Evolutionary conservation across 306 rosid genomes (phyloP).

Genomic region (Adenanthera pavonina): DNA sequence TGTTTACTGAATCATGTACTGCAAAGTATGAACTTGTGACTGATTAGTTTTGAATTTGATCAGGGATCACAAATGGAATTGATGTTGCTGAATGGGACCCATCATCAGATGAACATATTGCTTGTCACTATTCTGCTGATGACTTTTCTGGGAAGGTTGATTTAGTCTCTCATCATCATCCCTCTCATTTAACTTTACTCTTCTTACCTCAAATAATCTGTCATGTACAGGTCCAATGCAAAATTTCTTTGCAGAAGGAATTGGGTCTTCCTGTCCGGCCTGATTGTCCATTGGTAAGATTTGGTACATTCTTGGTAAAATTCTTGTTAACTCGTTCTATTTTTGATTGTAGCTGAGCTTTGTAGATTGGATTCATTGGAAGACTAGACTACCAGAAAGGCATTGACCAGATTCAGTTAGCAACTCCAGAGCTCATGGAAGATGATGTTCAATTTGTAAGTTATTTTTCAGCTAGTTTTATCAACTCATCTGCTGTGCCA

Average conservation of each 20-base stretch:
- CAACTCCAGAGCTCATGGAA: conserved; percentile 69
- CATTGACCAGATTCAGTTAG: conserved; percentile 69
- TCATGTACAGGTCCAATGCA: conserved; percentile 66
- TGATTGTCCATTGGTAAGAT: conserved; percentile 78
- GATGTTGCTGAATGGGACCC: conserved; percentile 87
- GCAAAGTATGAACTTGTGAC: conserved; percentile 28
- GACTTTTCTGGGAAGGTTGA: conserved; percentile 82
- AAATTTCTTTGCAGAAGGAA: conserved; percentile 78
- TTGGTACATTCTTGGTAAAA: conserved; percentile 12
- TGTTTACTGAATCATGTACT: conserved; percentile 26
- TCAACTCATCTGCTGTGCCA: conserved; percentile 13
- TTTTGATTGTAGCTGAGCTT: conserved; percentile 38
- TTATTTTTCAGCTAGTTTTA: conserved; percentile 35
- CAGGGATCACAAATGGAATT: conserved; percentile 89
- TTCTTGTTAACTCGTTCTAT: conserved; percentile 22
- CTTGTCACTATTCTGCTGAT: conserved; percentile 63
- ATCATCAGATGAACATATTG: conserved; percentile 66
- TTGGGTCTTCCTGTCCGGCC: conserved; percentile 77
- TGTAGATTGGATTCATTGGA: conserved; percentile 90
- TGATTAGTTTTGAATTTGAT: conserved; percentile 33
- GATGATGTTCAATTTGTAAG: conserved; percentile 92
- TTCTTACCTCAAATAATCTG: conserved; percentile 31
- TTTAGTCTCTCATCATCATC: conserved; percentile 16
- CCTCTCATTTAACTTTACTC: conserved; percentile 25
- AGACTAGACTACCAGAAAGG: conserved; percentile 92